Conservation (phyloP, 345 rosid species). For the Leavenworthia alabamica region DNA sequence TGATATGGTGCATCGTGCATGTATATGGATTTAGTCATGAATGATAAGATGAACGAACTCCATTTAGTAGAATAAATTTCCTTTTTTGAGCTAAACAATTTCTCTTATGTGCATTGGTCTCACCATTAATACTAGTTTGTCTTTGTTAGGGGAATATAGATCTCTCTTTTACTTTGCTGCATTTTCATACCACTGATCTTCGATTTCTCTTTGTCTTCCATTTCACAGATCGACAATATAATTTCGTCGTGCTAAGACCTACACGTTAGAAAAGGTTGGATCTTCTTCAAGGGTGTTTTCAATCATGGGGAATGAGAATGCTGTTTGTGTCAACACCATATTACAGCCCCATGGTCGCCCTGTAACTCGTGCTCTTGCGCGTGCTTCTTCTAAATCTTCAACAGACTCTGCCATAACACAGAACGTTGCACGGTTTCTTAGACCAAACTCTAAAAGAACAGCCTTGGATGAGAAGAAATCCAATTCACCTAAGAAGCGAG, state of each 20-base stretch:
- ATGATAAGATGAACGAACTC: background rate
- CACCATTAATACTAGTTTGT: background rate
- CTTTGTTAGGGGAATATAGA: background rate
- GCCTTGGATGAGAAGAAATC: conserved; percentile 45
- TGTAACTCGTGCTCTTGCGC: conserved; percentile 64
- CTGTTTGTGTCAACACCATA: conserved; percentile 27
- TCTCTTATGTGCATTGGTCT: conserved; percentile 13
- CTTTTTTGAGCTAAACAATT: conserved; percentile 10
- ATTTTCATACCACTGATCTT: conserved; percentile 1
- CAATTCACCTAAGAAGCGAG: conserved; percentile 49
- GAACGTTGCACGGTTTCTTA: conserved; percentile 31
- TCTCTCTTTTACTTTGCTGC: conserved; percentile 1
- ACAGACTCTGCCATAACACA: conserved; percentile 33
- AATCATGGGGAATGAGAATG: conserved; percentile 53
- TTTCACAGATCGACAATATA: conserved; percentile 6
- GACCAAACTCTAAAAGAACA: conserved; percentile 41
- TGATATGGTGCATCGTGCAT: background rate
- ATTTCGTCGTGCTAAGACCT: conserved; percentile 10
- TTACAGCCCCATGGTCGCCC: conserved; percentile 37
- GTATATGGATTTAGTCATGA: background rate
- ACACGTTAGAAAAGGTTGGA: conserved; percentile 6
- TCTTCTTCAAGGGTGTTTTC: conserved; percentile 32
- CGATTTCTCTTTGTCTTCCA: background rate
- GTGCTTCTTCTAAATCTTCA: conserved; percentile 35
- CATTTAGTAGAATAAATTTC: background rate